Percentiles rank a stretch among this genome's conserved stretches.
Evolutionary conservation across 2,329 filamentous ascomycete genomes (phyloP).

Genomic region (Ophiocordyceps australis): DNA sequence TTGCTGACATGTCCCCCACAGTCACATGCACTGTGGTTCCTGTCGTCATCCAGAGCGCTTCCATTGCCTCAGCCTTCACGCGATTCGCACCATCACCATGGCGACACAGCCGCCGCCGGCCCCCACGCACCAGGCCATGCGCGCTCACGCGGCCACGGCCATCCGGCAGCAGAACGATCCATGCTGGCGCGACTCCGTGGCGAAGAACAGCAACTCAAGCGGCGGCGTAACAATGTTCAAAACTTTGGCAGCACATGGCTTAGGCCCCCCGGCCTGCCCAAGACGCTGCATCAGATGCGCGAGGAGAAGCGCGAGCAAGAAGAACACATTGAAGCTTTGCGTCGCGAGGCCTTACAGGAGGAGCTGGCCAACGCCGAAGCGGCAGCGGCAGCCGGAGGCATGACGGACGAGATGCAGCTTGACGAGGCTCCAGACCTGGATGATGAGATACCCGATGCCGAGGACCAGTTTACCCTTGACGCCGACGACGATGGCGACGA

Average conservation of each 20-base stretch:
- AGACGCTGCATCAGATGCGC: constrained; percentile 76
- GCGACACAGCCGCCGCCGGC: constrained; percentile 8
- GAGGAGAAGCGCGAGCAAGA: constrained; percentile 81
- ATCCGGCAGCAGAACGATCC: constrained; percentile 35
- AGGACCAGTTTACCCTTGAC: constrained; percentile 30
- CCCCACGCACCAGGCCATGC: constrained; percentile 13
- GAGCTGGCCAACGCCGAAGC: constrained; percentile 55
- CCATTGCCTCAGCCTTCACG: constrained; percentile 14
- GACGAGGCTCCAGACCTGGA: constrained; percentile 44
- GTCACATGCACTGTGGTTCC: constrained; percentile 62
- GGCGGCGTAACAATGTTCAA: constrained; percentile 64
- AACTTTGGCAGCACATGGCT: constrained; percentile 87
- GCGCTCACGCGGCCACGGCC: constrained; percentile 22
- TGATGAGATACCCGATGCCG: constrained; percentile 55
- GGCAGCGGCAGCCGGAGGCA: constrained; percentile 19
- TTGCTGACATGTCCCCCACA: constrained; percentile 12
- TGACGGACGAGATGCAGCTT: constrained; percentile 37
- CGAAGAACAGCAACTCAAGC: constrained; percentile 61
- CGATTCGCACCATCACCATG: constrained; percentile 12
- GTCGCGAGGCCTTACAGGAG: constrained; percentile 51
- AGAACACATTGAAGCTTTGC: constrained; percentile 61
- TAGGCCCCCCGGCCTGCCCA: constrained; percentile 68
- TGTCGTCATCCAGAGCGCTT: constrained; percentile 36
- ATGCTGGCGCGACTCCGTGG: constrained; percentile 50
- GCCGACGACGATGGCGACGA: constrained; percentile 22